A percentile compares a stretch with the other conserved stretches of the same genome.
Conservation (phyloP, 2,329 filamentous ascomycete species). For the Fusarium poae region DNA sequence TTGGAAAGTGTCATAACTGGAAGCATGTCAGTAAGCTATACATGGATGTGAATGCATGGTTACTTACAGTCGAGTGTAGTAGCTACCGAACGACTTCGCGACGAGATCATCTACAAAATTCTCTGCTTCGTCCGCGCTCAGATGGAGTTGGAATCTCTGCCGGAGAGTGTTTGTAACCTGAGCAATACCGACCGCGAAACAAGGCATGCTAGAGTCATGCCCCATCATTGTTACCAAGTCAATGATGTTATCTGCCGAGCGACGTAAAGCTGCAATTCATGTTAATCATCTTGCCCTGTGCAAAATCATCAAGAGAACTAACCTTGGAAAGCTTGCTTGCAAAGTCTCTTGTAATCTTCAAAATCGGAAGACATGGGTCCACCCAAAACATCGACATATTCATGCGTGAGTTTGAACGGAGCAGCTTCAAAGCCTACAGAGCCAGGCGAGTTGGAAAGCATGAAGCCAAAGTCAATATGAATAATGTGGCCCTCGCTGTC, state of each 20-base stretch:
- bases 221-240: conserved; percentile 89
- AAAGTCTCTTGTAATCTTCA: conserved; percentile 80
- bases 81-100: conserved; percentile 85
- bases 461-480: conserved; percentile 91
- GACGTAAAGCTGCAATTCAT: conserved; percentile 70
- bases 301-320: conserved; percentile 43
- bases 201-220: conserved; percentile 85
- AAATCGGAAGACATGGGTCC: conserved; percentile 78
- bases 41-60: not conserved
- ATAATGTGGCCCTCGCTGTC: conserved; percentile 89
- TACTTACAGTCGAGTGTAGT: conserved; percentile 86
- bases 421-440: conserved; percentile 88
- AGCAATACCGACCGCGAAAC: conserved; percentile 79
- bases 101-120: conserved; percentile 85
- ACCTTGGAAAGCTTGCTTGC: conserved; percentile 88
- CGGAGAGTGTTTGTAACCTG: conserved; percentile 77
- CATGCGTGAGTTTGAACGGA: conserved; percentile 87
- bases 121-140: conserved; percentile 85
- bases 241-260: conserved; percentile 83
- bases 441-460: conserved; percentile 88
- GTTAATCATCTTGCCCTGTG: conserved; percentile 20
- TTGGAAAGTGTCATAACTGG: conserved; percentile 87
- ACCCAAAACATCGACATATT: conserved; percentile 87
- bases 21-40: conserved; percentile 15
- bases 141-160: conserved; percentile 83